Percentiles rank a stretch among this genome's conserved stretches.
phyloP scores from a whole-genome alignment of 805 yeast species.

The Candida koratica region DNA sequence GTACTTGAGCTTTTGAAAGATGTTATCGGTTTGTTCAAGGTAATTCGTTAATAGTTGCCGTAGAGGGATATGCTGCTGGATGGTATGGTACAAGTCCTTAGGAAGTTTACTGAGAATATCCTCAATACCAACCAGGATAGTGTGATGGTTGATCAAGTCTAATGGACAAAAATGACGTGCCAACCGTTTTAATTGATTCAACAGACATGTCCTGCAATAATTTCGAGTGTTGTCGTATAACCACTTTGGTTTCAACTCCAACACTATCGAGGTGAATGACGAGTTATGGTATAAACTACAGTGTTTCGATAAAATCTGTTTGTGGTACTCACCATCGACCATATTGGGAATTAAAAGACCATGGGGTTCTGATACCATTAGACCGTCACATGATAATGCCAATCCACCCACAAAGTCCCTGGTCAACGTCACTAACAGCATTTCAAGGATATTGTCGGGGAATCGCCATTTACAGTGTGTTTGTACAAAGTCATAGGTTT shows the following conservation, averaged over 20 bases:
- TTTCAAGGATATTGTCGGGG: conserved; percentile 29
- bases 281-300: conserved; percentile 26
- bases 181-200: conserved; percentile 33
- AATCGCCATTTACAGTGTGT: conserved; percentile 28
- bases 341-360: conserved; percentile 45
- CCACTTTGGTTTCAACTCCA: conserved; percentile 66
- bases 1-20: conserved; percentile 31
- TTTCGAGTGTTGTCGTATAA: conserved; percentile 39
- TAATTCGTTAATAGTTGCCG: conserved; percentile 30
- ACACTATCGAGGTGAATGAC: conserved; percentile 20
- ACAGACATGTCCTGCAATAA: conserved; percentile 58
- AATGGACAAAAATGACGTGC: conserved; percentile 46
- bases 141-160: conserved; percentile 33
- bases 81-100: conserved; percentile 15
- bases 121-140: conserved; percentile 32
- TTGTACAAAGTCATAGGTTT: conserved; percentile 39
- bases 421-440: conserved; percentile 30
- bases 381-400: conserved; percentile 21
- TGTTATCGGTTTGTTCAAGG: conserved; percentile 26
- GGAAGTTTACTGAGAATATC: conserved; percentile 26
- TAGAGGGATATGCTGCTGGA: conserved; percentile 32
- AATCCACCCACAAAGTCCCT: conserved; percentile 27
- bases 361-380: conserved; percentile 38
- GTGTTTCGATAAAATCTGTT: conserved; percentile 30
- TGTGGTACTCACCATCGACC: conserved; percentile 28